Evolutionary conservation across 1,284 basidiomycete genomes (phyloP).

Genomic region (Papiliotrema nemorosa): DNA sequence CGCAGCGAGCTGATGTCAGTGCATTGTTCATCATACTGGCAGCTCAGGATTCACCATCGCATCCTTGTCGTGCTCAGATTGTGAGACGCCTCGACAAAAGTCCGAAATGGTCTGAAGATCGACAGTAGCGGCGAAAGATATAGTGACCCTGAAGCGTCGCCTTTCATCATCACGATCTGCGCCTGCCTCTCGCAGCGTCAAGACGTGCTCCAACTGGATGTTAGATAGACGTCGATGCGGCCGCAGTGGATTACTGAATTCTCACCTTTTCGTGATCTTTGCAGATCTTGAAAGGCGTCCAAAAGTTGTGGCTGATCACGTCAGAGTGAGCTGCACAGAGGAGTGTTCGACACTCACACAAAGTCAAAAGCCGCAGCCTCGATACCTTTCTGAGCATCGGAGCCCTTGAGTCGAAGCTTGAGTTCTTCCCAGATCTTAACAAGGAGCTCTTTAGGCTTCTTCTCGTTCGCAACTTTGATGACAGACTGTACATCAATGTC

Average conservation of each 20-base stretch:
- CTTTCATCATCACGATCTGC: constrained; percentile 30
- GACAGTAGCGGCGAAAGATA: constrained; percentile 34
- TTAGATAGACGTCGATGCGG: neutral
- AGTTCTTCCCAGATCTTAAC: constrained; percentile 36
- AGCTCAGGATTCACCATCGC: constrained; percentile 26
- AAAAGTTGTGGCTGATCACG: constrained; percentile 23
- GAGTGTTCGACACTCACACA: constrained; percentile 19
- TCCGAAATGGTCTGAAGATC: constrained; percentile 38
- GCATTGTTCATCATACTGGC: neutral
- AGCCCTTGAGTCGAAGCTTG: constrained; percentile 10
- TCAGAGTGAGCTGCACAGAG: constrained; percentile 9
- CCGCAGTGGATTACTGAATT: too few species aligned
- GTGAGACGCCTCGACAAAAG: constrained; percentile 36
- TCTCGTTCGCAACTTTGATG: constrained; percentile 31
- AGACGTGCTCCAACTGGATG: constrained; percentile 32
- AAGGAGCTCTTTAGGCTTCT: constrained; percentile 41
- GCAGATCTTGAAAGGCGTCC: too few species aligned
- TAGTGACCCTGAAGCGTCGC: constrained; percentile 42
- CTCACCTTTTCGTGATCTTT: too few species aligned
- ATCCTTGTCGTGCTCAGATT: constrained; percentile 30
- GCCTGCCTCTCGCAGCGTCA: constrained; percentile 41
- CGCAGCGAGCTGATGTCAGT: constrained; percentile 39
- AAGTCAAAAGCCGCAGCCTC: constrained; percentile 37
- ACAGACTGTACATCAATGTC: constrained; percentile 45
- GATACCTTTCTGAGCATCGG: constrained; percentile 21